Evolutionary conservation across 2,329 filamentous ascomycete genomes (phyloP), one percentile per base, ranked within the genome.

Genomic region (Hysterium pulicare): DNA sequence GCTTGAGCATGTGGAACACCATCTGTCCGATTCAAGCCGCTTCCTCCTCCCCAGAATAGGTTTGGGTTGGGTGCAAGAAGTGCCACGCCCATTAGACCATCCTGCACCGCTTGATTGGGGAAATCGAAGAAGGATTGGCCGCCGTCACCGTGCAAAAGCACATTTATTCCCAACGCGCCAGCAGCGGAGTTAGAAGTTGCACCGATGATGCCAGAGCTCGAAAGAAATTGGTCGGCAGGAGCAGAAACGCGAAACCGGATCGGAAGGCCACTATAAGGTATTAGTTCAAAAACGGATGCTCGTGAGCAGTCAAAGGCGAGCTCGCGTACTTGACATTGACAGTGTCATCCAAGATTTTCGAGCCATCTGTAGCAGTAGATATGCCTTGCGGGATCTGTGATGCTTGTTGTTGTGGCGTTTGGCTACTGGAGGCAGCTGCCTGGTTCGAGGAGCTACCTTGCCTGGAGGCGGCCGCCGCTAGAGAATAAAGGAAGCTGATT

Each of bases 61-160:
- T 77, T 73, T 41, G 65, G 57, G 56, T 79, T 70, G 5, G 78
- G 78, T 0, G 78, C 75, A 10, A 81, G 71, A 2, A 79, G 61
- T 7, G 68, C 75, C 8, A 78, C 74, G 46, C 76, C 76, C 58
- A 76, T 75, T 23, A 76, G 70, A 48, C 72, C 72, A 38, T 63
- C 57, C 41, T 74, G 72, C 9, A 78, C 72, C 15, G 69, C 71
- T 50, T 79, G 73, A 59, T 79, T 79, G 26, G 76, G 76, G 62
- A 78, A 77, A 55, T 77, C 75, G 59, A 77, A 76, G 69, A 79
- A 79, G 10, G 74, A 78, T 51, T 79, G 74, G 5, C 78, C 78
- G 32, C 78, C 78, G 54, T 82, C 78, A 38, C 78, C 78, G 56
- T 82, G 78, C 3, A 82, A 70, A 26, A 82, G 71, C 11, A 82